Evolutionary conservation across 345 rosid genomes (phyloP), one percentile per base, ranked within the genome.

Genomic region (Kernera saxatilis): DNA sequence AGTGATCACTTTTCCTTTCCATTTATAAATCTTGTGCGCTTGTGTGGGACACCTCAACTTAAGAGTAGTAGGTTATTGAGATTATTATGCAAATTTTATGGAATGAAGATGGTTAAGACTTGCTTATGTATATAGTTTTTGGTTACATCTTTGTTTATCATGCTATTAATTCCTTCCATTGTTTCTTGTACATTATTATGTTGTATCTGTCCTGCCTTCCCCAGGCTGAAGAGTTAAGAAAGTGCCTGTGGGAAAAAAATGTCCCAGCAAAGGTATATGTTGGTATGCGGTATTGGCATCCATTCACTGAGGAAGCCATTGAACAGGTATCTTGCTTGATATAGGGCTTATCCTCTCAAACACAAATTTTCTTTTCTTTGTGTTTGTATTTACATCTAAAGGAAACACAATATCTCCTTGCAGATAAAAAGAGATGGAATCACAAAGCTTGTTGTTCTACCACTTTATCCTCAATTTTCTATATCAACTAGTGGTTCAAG

Each of bases 231-330:
- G 97, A 88, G 58, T 57, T 94, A 70, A 85, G 89, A 75, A 89
- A 89, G 72, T 85, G 88, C 67, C 95, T 94, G 53, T 85, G 87
- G 82, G 95, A 62, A 41, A 94, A 94, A 80, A 70, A 91, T 32
- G 88, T 91, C 44, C 97, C 93, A 2, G 96, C 97, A 15, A 88
- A 88, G 69, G 97, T 91, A 2, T 94, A 94, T 80, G 96, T 94
- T 59, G 99, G 99, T 58, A 94, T 94, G 99, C 91, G 97, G 10
- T 94, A 94, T 72, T 94, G 99, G 99, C 99, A 94, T 80, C 99
- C 97, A 45, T 94, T 91, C 84, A 94, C 97, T 4, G 99, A 94
- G 76, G 96, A 94, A 84, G 99, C 99, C 39, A 94, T 94, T 54
- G 93, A 89, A 69, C 95, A 85, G 99, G 99, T 94, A 80, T 51